These are phyloP conservation scores for Penicillium sp. DNA, from an alignment of 2,329 filamentous ascomycete species.

Conservation along the genomic window DNA sequence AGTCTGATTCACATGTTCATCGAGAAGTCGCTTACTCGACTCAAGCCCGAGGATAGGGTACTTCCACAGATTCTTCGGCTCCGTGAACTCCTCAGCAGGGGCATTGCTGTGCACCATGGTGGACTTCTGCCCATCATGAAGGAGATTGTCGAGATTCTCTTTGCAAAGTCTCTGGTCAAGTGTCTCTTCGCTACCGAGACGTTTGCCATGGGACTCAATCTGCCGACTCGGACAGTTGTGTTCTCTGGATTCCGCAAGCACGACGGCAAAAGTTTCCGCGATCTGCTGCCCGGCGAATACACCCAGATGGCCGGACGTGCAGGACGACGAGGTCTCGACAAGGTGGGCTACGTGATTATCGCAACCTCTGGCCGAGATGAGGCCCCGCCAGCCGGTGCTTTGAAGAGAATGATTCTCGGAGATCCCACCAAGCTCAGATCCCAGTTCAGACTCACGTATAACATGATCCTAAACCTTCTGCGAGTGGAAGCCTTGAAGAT, in stretches of 20 bases:
- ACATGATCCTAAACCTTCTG: constrained; percentile 96
- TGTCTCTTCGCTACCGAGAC: constrained; percentile 97
- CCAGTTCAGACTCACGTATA: constrained; percentile 96
- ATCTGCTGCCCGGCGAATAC: constrained; percentile 89
- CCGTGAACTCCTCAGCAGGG: constrained; percentile 76
- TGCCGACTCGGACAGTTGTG: constrained; percentile 92
- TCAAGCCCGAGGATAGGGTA: constrained; percentile 82
- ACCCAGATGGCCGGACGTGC: constrained; percentile 98
- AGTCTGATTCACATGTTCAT: constrained; percentile 97
- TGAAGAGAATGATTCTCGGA: constrained; percentile 92
- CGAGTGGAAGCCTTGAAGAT: constrained; percentile 96
- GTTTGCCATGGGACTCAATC: constrained; percentile 95
- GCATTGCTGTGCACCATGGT: constrained; percentile 94
- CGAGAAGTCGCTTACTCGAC: constrained; percentile 83
- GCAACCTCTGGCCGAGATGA: constrained; percentile 77
- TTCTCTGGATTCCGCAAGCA: constrained; percentile 97
- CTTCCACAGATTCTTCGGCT: constrained; percentile 90
- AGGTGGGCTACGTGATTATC: constrained; percentile 90
- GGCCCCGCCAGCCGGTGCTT: constrained; percentile 74
- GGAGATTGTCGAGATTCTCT: constrained; percentile 93
- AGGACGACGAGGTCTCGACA: constrained; percentile 85
- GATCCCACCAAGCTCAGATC: constrained; percentile 92
- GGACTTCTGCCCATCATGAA: constrained; percentile 94
- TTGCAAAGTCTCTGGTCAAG: constrained; percentile 91
- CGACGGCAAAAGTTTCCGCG: constrained; percentile 85